These are phyloP conservation scores for Theileria equi DNA, from an alignment of 169 alveolate genomes.

Conservation along the genomic window DNA sequence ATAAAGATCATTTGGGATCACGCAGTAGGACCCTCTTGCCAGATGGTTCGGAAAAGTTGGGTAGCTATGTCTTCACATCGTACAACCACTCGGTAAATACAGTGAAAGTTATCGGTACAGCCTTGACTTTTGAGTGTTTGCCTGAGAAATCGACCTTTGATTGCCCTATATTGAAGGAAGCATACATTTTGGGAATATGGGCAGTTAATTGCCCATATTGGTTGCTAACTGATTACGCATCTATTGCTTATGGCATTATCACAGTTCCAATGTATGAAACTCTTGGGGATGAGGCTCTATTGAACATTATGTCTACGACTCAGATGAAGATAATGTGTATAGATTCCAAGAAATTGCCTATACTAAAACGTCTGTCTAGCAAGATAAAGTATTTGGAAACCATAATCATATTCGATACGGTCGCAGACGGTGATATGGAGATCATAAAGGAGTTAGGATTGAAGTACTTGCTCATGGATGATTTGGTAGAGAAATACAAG, in stretches of 20 bases:
- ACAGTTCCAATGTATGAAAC: slow-evolving; percentile 77
- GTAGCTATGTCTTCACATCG: slow-evolving; percentile 40
- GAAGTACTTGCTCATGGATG: slow-evolving; percentile 23
- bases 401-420: slow-evolving; percentile 58
- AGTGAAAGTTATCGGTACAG: slow-evolving; percentile 50
- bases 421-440: slow-evolving; percentile 29
- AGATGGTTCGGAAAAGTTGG: slow-evolving; percentile 34
- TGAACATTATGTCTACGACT: slow-evolving; percentile 49
- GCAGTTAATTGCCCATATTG: slow-evolving; percentile 74
- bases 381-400: slow-evolving; percentile 37
- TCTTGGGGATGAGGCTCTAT: slow-evolving; percentile 65
- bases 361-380: slow-evolving; percentile 22
- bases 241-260: slow-evolving; percentile 68
- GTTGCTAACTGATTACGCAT: slow-evolving; percentile 71
- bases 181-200: slow-evolving; percentile 73
- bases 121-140: slow-evolving; percentile 31
- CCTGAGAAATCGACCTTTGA: slow-evolving; percentile 24
- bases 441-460: slow-evolving; percentile 6
- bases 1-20: slow-evolving; percentile 29
- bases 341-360: slow-evolving; percentile 65
- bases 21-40: slow-evolving; percentile 26
- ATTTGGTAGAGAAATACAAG: slow-evolving; percentile 35
- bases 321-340: slow-evolving; percentile 66
- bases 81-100: slow-evolving; percentile 12
- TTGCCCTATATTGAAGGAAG: slow-evolving; percentile 12